Base-by-base conservation (phyloP, 495 filamentous ascomycete species). In the Podospora tetraspora region DNA sequence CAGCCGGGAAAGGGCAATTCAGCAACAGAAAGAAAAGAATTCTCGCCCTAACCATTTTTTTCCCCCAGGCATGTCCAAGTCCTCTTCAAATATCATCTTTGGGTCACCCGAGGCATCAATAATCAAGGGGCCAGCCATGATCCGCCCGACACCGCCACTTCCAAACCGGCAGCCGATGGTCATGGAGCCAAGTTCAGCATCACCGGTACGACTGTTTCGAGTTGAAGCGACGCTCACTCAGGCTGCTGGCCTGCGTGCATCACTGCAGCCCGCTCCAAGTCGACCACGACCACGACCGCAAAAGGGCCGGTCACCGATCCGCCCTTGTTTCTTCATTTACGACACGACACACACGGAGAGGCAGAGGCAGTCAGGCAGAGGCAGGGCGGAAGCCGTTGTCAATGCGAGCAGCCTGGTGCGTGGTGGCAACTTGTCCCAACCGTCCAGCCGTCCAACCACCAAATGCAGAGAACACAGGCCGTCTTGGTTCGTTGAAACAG, bases 161-260 rank as follows among this genome's bases (percentile, higher is more conserved):
- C 1, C 8, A 22, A 3, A 61, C 27, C 64, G n/a, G 64, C 57
- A 27, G 25, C 4, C 57, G 24, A 57, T 27, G 52, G 52, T 1
- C 22, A 19, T 60, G 21, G 60, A 23, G 64, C 64, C 43, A 66
- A 61, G 30, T 66, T 66, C 64, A 23, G 64, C 61, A 59, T 22
- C 19, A 22, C 24, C 32, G 43, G 65, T 66, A 57, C 64, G 29
- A 66, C 64, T 66, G 64, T 66, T 66, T 66, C 43, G 60, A 59
- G 60, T 59, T 25, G 59, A 24, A 60, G 59, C 59, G 10, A 19
- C 13, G 59, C 59, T 27, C 59, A n/a, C 19, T 43, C 37, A 16
- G 37, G 37, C 37, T 34, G 27, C 37, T 16, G 43, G 11, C 12
- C 3, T 34, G 32, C 32, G 32, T 34, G 32, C 32, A 34, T 27